Evolutionary conservation across 495 filamentous ascomycete species (phyloP).

Genomic region (Penicillium bovifimosum): DNA sequence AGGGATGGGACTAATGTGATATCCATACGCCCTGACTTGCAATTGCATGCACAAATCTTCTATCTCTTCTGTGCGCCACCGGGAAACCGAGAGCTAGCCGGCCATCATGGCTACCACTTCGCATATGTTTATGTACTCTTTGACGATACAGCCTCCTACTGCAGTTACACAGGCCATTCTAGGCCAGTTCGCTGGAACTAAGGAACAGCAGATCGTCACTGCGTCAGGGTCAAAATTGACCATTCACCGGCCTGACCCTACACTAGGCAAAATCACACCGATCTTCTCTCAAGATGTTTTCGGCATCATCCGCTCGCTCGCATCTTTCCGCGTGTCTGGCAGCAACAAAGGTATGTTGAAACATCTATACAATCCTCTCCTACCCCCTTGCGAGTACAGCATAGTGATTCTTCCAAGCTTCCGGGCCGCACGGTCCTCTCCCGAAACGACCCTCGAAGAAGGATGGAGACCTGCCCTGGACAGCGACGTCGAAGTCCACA

Average conservation of each 20-base stretch:
- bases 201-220: conserved; percentile 94
- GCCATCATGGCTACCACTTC: conserved; percentile 91
- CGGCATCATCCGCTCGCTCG: conserved; percentile 84
- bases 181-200: conserved; percentile 89
- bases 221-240: conserved; percentile 86
- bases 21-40: conserved; percentile 27
- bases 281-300: conserved; percentile 90
- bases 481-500: conserved; percentile 34
- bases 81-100: conserved; percentile 16
- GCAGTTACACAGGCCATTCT: conserved; percentile 84
- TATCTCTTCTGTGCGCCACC: conserved; percentile 16
- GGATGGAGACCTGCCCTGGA: conserved; percentile 40
- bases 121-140: conserved; percentile 94
- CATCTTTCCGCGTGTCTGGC: conserved; percentile 84
- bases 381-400: conserved; percentile 57
- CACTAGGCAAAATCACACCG: conserved; percentile 76
- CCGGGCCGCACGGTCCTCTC: conserved; percentile 45
- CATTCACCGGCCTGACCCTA: conserved; percentile 78
- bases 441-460: conserved; percentile 28
- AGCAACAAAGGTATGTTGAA: conserved; percentile 88
- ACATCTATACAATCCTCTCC: conserved; percentile 20
- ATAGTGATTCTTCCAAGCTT: conserved; percentile 91
- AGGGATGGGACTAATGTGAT: conserved; percentile 42
- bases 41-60: conserved; percentile 23
- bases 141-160: conserved; percentile 88